phyloP scores from a whole-genome alignment of 306 rosid species.

The Bauhinia variegata region DNA sequence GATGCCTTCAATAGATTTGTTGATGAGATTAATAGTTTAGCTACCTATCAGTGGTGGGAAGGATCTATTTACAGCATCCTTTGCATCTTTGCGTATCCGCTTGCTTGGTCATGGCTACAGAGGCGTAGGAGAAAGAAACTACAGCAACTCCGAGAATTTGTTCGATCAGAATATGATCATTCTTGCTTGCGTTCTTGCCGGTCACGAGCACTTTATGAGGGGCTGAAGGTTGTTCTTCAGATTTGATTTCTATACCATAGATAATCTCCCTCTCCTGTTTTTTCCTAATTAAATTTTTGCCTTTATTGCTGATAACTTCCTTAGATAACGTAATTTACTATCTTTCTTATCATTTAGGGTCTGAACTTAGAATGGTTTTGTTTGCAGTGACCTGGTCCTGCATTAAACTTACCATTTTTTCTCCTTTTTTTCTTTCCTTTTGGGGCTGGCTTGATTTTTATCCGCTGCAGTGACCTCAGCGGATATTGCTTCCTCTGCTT shows the following conservation, averaged over 20 bases:
- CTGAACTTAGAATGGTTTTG: not conserved
- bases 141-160: conserved; percentile 87
- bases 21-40: conserved; percentile 82
- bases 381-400: conserved; percentile 4
- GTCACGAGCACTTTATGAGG: conserved; percentile 98
- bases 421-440: not conserved
- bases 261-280: not conserved
- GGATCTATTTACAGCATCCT: conserved; percentile 90
- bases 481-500: not conserved
- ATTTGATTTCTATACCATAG: conserved; percentile 3
- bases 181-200: conserved; percentile 94
- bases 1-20: conserved; percentile 93
- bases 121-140: conserved; percentile 79
- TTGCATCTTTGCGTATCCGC: conserved; percentile 76
- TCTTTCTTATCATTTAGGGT: not conserved
- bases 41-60: conserved; percentile 98
- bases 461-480: no score
- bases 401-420: not conserved
- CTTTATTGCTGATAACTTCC: not conserved
- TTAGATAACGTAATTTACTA: not conserved
- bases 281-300: no score
- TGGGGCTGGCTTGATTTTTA: no score
- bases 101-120: conserved; percentile 97
- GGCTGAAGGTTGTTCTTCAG: conserved; percentile 69
- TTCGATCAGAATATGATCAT: conserved; percentile 96